Base-by-base conservation (phyloP, 768 basidiomycete genomes). In the Pluteus cervinus region DNA sequence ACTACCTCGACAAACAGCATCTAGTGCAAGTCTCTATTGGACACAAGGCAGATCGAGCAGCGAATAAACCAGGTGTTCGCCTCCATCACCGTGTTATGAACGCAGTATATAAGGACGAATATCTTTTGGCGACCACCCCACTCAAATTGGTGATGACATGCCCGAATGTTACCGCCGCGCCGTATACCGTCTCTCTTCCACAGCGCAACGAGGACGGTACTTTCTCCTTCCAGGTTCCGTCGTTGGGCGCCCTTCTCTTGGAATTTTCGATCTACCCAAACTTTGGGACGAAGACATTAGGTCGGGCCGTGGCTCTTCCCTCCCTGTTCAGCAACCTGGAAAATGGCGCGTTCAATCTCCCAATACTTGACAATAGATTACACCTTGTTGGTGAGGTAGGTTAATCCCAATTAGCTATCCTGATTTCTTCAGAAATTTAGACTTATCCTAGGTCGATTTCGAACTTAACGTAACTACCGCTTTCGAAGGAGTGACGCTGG, bases 261-360 rank as follows among this genome's bases (percentile, higher is more conserved):
- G 88, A 96, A 56, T 89, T 98, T 55, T 96, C 94, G 15, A 68
- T 98, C 21, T 97, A 93, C 63, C 96, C 96, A 9, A 94, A 88
- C 49, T 98, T 98, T 62, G 96, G 96, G 11, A 92, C 89, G 11
- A 94, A 90, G 61, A 90, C 92, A 12, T 88, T 99, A 43, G 96
- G 94, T 9, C 79, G 91, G 46, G 93, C 91, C 11, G 78, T 93
- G 30, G 86, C 88, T 9, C 69, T 91, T 17, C 82, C 92, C 3
- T 76, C 77, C 0, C 64, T 85, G 33, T 86, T 96, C 51, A 51
- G 60, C 20, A 66, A 73, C 31, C 65, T 80, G 31, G 66, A 66
- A 43, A 73, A 73, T 39, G 71, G 65, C 46, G 66, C 75, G 39
- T 76, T 76, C 50, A 69, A 70, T 7, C 61, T 89, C 14, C 91